Evolutionary conservation across 1,139 yeast genomes (phyloP), one percentile per base, ranked within the genome.

Genomic region (Candida glucosophila): DNA sequence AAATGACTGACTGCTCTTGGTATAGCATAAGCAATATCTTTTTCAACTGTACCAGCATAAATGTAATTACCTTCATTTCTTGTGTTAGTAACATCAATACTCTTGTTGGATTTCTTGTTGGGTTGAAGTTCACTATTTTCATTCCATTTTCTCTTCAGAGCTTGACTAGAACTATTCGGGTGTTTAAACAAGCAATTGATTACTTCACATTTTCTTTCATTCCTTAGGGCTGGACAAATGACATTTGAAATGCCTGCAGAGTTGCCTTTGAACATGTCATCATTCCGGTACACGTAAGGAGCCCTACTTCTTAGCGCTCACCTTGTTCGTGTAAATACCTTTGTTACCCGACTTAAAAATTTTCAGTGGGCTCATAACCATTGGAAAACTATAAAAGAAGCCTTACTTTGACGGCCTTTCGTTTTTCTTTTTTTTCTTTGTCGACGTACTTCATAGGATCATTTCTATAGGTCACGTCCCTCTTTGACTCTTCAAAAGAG

Each of bases 381-480:
- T n/a, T n/a, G 20, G 27, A 28, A 24, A 22, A 17, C 26, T 26
- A 29, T 16, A 19, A 31, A 29, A 26, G 19, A 19, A 14, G 10
- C 13, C 21, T 20, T 10, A 26, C 25, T 34, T 35, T 25, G 16
- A 29, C 14, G 17, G 28, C 25, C 25, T 19, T 14, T 23, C 8
- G 22, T 35, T 39, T 38, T 32, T 31, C 31, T 41, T 47, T 53
- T 44, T 55, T 50, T 59, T 60, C 66, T 58, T 40, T 56, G 67
- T 59, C 67, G 67, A 58, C 68, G 66, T 62, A 64, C 67, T 60
- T 61, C 67, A 61, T 85, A 83, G 96, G 96, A 86, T 88, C 97
- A 88, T 88, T 86, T 88, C 96, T 88, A 88, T 88, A 85, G 95
- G 82, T 78, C 79, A 82, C 95, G 93, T 83, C 95, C 82, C 92